These are phyloP conservation scores for Gossypium bickii DNA, from an alignment of 345 rosid species.

Conservation along the genomic window DNA sequence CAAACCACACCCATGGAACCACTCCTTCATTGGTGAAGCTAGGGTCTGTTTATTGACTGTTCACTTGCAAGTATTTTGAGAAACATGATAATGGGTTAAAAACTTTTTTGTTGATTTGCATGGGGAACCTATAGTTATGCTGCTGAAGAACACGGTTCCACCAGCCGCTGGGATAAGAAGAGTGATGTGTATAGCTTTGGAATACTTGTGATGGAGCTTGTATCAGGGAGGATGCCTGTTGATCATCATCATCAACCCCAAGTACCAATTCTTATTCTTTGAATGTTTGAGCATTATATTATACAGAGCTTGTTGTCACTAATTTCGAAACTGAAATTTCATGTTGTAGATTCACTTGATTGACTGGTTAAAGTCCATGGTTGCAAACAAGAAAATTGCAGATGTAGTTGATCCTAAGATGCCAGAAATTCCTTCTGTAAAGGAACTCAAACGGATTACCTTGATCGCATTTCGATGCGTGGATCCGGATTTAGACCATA, in stretches of 20 bases:
- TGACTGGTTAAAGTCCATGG: slow-evolving; percentile 72
- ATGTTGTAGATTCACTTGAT: slow-evolving; percentile 41
- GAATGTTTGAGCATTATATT: neutral
- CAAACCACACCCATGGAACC: slow-evolving; percentile 12
- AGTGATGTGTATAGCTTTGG: slow-evolving; percentile 67
- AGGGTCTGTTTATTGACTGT: slow-evolving; percentile 26
- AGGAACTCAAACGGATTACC: slow-evolving; percentile 58
- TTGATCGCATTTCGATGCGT: slow-evolving; percentile 65
- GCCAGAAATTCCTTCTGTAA: slow-evolving; percentile 42
- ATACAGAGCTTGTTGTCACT: neutral
- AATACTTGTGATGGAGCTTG: slow-evolving; percentile 66
- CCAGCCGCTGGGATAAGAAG: slow-evolving; percentile 28
- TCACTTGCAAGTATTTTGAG: neutral
- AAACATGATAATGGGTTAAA: neutral
- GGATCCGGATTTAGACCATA: slow-evolving; percentile 47
- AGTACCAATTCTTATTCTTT: slow-evolving; percentile 20
- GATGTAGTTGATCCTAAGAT: slow-evolving; percentile 57
- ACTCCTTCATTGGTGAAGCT: slow-evolving; percentile 19
- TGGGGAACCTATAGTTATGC: slow-evolving; percentile 24
- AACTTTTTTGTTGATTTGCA: slow-evolving; percentile 4
- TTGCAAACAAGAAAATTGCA: slow-evolving; percentile 41
- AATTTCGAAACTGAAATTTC: neutral
- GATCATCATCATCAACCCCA: slow-evolving; percentile 45
- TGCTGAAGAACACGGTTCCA: slow-evolving; percentile 26
- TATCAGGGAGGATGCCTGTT: slow-evolving; percentile 50